Evolutionary conservation across 768 basidiomycete species (phyloP).

Genomic region (Heimioporus sp.): DNA sequence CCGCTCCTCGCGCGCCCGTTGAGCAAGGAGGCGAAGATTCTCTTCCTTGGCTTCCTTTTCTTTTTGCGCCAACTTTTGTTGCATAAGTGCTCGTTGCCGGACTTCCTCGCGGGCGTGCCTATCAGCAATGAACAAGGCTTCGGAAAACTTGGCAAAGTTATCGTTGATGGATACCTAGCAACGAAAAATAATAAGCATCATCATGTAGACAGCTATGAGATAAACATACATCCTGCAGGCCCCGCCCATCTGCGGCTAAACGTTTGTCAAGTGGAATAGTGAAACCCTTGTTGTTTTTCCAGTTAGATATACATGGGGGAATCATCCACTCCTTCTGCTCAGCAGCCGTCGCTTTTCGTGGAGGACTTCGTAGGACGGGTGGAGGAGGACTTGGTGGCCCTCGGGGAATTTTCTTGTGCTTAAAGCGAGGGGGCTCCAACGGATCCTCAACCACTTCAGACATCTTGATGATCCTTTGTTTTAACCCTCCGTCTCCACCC

Average conservation of each 20-base stretch:
- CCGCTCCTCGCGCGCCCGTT: conserved; percentile 94
- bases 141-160: conserved; percentile 98
- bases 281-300: conserved; percentile 99
- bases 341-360: conserved; percentile 91
- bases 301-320: conserved; percentile 98
- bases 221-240: conserved; percentile 87
- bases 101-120: conserved; percentile 98
- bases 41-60: conserved; percentile 96
- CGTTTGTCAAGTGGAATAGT: conserved; percentile 98
- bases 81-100: conserved; percentile 93
- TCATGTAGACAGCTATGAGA: neutral
- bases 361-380: conserved; percentile 92
- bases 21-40: conserved; percentile 88
- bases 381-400: conserved; percentile 97
- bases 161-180: conserved; percentile 94
- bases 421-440: conserved; percentile 94
- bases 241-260: conserved; percentile 96
- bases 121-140: conserved; percentile 93
- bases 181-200: neutral
- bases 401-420: conserved; percentile 97
- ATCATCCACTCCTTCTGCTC: conserved; percentile 99
- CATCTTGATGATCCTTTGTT: conserved; percentile 99
- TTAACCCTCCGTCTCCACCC: conserved; percentile 54
- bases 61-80: conserved; percentile 97
- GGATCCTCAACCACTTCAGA: conserved; percentile 97